Conservation (phyloP, 2,329 filamentous ascomycete genomes). For the Coniochaeta sp. region DNA sequence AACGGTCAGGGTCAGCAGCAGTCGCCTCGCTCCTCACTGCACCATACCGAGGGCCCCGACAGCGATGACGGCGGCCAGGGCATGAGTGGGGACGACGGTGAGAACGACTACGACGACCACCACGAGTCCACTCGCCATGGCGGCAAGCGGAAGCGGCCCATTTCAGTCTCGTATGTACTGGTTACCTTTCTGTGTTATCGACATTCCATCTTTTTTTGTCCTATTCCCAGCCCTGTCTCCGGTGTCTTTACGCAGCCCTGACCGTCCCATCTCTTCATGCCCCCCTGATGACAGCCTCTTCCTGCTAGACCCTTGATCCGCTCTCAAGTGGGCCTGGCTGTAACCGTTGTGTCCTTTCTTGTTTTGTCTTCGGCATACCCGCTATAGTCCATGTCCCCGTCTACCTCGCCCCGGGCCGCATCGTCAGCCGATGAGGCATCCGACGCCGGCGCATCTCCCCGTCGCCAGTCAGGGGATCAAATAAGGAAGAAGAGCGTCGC, state of each 20-base stretch:
- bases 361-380: slow-evolving; percentile 4
- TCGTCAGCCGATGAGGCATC: slow-evolving; percentile 9
- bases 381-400: background rate
- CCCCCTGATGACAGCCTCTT: background rate
- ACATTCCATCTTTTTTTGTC: too few relatives aligned
- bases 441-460: slow-evolving; percentile 2
- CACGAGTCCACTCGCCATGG: slow-evolving; percentile 28
- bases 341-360: background rate
- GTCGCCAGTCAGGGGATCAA: slow-evolving; percentile 5
- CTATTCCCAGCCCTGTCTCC: background rate
- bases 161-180: slow-evolving; percentile 51
- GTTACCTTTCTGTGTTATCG: slow-evolving; percentile 9
- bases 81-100: slow-evolving; percentile 33
- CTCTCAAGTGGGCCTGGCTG: background rate
- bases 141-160: slow-evolving; percentile 55
- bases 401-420: slow-evolving; percentile 3
- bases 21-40: slow-evolving; percentile 12
- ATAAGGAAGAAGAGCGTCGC: slow-evolving; percentile 15
- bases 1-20: slow-evolving; percentile 10
- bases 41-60: slow-evolving; percentile 24
- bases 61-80: slow-evolving; percentile 42
- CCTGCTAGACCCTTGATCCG: background rate
- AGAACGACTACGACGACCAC: slow-evolving; percentile 36
- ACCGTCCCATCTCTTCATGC: slow-evolving; percentile 1
- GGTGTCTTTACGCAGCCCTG: slow-evolving; percentile 2